Evolutionary conservation across 768 basidiomycete species (phyloP).

Genomic region (Rhodocollybia butyracea): DNA sequence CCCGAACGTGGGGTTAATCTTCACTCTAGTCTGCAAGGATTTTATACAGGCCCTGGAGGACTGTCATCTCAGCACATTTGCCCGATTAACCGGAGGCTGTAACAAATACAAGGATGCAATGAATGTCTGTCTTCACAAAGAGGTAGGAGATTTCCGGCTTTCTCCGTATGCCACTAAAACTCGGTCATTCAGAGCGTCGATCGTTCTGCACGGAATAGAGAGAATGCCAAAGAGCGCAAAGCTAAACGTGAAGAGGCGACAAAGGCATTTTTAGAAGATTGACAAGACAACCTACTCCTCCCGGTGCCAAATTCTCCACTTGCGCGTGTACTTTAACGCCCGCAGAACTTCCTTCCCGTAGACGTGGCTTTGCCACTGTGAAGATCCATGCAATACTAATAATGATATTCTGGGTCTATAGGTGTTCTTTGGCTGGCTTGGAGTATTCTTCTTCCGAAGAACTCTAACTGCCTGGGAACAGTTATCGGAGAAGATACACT

Average conservation of each 20-base stretch:
- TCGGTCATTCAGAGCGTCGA: conserved; percentile 46
- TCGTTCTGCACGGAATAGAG: conserved; percentile 58
- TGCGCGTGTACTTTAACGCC: too few species aligned
- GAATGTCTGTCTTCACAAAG: conserved; percentile 66
- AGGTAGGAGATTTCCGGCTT: conserved; percentile 41
- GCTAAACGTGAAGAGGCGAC: conserved; percentile 56
- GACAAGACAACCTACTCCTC: too few species aligned
- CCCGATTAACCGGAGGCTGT: conserved; percentile 65
- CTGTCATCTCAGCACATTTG: conserved; percentile 64
- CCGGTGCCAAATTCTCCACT: too few species aligned
- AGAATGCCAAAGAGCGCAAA: conserved; percentile 53
- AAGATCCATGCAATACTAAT: too few species aligned
- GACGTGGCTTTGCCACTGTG: too few species aligned
- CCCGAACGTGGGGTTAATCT: conserved; percentile 3
- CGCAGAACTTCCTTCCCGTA: too few species aligned
- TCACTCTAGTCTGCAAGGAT: conserved; percentile 59
- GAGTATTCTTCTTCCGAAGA: too few species aligned
- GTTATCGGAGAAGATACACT: too few species aligned
- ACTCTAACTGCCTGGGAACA: too few species aligned
- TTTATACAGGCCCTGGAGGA: conserved; percentile 74
- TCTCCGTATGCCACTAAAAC: conserved; percentile 1
- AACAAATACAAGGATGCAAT: conserved; percentile 66
- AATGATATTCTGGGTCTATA: too few species aligned
- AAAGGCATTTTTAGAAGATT: conserved; percentile 55
- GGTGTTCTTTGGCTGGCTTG: too few species aligned